Percentiles rank a stretch among this genome's conserved stretches.
Conservation (phyloP, 768 basidiomycete genomes). For the Pseudohyphozyma bogoriensis region DNA sequence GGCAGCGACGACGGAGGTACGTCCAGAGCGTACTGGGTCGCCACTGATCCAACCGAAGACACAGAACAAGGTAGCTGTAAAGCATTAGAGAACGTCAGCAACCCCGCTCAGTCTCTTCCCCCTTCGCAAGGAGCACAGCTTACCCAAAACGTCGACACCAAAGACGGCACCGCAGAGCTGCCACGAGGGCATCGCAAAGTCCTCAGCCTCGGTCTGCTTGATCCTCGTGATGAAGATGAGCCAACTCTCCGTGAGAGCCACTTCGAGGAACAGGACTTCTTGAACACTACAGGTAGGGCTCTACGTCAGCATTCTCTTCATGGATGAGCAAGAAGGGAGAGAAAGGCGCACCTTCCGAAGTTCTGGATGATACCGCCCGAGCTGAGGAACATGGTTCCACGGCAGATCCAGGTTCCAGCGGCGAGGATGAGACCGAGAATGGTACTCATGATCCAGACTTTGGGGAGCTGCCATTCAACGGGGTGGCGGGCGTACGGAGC, state of each 20-base stretch:
- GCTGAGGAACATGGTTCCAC: slow-evolving; percentile 42
- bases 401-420: slow-evolving; percentile 45
- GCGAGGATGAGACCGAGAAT: slow-evolving; percentile 37
- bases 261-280: slow-evolving; percentile 46
- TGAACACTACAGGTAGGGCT: slow-evolving; percentile 38
- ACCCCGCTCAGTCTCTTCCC: too few relatives aligned
- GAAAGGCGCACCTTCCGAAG: slow-evolving; percentile 35
- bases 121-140: slow-evolving; percentile 40
- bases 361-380: slow-evolving; percentile 45
- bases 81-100: too few relatives aligned
- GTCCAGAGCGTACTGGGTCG: slow-evolving; percentile 14
- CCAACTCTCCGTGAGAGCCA: slow-evolving; percentile 46
- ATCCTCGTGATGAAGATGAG: slow-evolving; percentile 36
- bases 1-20: slow-evolving; percentile 41
- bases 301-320: too few relatives aligned
- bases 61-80: too few relatives aligned
- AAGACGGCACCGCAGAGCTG: slow-evolving; percentile 37
- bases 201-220: slow-evolving; percentile 25
- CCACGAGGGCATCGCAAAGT: slow-evolving; percentile 38
- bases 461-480: slow-evolving; percentile 48
- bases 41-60: slow-evolving; percentile 30
- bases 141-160: slow-evolving; percentile 40
- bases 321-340: too few relatives aligned
- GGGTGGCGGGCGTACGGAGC: slow-evolving; percentile 41
- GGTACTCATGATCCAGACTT: slow-evolving; percentile 45